Evolutionary conservation across 1,284 basidiomycete species (phyloP), one percentile per base, ranked within the genome.

Genomic region (Tilletia horrida): DNA sequence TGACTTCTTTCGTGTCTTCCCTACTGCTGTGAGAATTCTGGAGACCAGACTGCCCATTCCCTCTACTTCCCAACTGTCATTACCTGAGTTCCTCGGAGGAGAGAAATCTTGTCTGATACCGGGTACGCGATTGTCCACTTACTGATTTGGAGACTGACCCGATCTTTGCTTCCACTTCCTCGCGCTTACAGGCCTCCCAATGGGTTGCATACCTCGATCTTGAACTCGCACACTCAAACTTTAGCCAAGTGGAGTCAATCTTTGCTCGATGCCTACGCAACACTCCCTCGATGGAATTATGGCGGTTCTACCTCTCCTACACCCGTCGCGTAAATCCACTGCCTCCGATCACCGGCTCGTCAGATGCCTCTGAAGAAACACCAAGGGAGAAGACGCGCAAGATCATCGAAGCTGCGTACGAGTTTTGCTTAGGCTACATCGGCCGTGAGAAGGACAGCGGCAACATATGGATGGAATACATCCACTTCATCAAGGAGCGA

Each of bases 351-450:
- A 86, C 90, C 79, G 80, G 21, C 69, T 81, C 29, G 3, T 52
- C 55, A 13, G 55, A 59, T 80, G 73, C 77, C 79, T 70, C 76
- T 70, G 83, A 78, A 61, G 86, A 87, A 57, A 81, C 83, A 8
- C 87, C 86, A 47, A 85, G 86, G 25, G 83, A 85, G 67, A 77
- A 69, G 86, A 88, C 72, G 85, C 90, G 76, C 87, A 90, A 77
- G 61, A 87, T 87, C 16, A 88, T 98, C 67, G 88, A 89, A 48
- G 90, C 91, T 73, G 92, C 93, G 6, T 98, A 94, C 82, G 94
- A 98, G 78, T 97, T 93, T 78, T 93, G 93, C 0, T 85, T 97
- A 65, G 89, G 88, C 69, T 91, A 93, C 76, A 89, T 97, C 62
- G 94, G 94, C 16, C 89, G 90, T 55, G 86, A 87, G 76, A 83